Conservation (phyloP, 1,139 yeast species). For the Maudiozyma humilis region DNA sequence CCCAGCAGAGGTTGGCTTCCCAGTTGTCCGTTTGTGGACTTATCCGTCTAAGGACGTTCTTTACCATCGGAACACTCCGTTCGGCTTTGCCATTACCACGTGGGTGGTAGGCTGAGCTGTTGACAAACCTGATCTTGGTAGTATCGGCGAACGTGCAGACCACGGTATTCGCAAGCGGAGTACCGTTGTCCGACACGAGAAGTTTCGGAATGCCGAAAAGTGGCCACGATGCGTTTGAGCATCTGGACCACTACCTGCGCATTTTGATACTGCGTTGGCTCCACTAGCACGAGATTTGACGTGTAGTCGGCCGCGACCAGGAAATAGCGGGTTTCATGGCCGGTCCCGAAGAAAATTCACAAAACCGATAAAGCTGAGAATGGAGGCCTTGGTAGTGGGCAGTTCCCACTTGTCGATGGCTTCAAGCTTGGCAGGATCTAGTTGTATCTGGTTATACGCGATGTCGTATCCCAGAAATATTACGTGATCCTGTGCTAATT, state of each 20-base stretch:
- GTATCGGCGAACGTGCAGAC: background rate
- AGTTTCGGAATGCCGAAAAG: background rate
- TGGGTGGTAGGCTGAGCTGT: conserved; percentile 1
- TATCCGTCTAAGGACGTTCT: background rate
- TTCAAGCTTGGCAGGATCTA: background rate
- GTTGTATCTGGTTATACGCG: background rate
- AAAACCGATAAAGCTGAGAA: conserved; percentile 3
- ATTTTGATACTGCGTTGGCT: background rate
- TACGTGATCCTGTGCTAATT: background rate
- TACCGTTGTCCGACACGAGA: background rate
- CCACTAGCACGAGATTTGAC: background rate
- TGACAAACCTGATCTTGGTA: background rate
- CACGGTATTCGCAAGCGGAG: background rate
- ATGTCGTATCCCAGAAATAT: background rate
- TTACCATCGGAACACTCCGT: background rate
- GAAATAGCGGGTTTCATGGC: background rate
- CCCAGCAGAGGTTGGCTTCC: background rate
- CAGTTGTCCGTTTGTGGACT: background rate
- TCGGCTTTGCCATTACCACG: conserved; percentile 2
- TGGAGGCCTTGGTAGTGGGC: background rate
- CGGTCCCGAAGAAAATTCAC: conserved; percentile 1
- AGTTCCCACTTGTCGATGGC: background rate
- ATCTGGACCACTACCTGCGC: background rate
- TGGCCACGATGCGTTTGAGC: background rate
- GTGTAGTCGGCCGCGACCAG: background rate